phyloP scores from a whole-genome alignment of 2,329 filamentous ascomycete species.

The Sordariomycetes sp. region DNA sequence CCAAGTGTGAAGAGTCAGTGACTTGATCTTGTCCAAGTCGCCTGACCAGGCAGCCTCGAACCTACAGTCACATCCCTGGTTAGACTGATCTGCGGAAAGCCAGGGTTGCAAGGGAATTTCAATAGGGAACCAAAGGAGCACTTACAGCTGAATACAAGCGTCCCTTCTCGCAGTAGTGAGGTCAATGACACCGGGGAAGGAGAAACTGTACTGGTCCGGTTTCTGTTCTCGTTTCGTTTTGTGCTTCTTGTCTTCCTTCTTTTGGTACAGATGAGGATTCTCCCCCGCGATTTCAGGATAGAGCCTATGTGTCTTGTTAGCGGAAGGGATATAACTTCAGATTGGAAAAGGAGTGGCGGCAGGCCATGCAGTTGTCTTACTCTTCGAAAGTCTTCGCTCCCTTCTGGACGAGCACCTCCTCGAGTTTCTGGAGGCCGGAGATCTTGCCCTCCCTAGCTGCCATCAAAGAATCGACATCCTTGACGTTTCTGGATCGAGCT shows the following conservation, averaged over 20 bases:
- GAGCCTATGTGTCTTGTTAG: constrained; percentile 18
- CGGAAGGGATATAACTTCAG: too few species aligned
- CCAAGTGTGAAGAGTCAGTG: constrained; percentile 51
- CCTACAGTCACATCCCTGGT: constrained; percentile 18
- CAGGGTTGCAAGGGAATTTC: neutral
- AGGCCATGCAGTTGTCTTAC: neutral
- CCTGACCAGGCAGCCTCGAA: constrained; percentile 66
- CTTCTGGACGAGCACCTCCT: constrained; percentile 39
- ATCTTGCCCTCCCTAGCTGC: constrained; percentile 41
- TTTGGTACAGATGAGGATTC: constrained; percentile 4
- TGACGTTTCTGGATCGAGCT: neutral
- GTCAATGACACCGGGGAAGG: constrained; percentile 41
- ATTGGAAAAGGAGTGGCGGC: too few species aligned
- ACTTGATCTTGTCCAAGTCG: constrained; percentile 56
- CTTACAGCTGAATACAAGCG: constrained; percentile 55
- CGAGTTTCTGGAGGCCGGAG: constrained; percentile 40
- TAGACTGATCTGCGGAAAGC: neutral
- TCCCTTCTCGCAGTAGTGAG: constrained; percentile 41
- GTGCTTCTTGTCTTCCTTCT: constrained; percentile 7
- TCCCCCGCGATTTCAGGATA: constrained; percentile 38
- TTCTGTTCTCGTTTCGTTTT: constrained; percentile 10
- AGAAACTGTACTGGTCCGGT: constrained; percentile 37
- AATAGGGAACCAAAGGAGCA: constrained; percentile 6
- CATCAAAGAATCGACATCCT: constrained; percentile 28
- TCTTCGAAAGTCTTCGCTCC: constrained; percentile 59